Evolutionary conservation across 2,329 filamentous ascomycete species (phyloP), one percentile per base, ranked within the genome.

Genomic region (Cryphonectria japonica): DNA sequence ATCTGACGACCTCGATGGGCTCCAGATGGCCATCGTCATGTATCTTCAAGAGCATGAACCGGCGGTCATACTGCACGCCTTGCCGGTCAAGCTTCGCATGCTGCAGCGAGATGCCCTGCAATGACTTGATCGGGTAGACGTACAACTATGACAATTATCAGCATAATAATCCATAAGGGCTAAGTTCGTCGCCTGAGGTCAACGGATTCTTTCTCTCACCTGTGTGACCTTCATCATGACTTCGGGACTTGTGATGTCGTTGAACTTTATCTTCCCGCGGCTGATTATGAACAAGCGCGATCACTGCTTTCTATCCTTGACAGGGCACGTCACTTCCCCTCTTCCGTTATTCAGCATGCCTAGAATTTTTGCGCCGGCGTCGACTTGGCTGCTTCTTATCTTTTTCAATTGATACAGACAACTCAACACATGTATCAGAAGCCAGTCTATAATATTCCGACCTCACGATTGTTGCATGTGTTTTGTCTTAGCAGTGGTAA

Each of bases 111-210:
- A 91, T 86, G 66, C 87, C 88, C 50, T 89, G 87, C n/a, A 93
- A 85, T 9, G 86, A 90, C 78, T 94, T 94, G 81, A 94, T 90
- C 59, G 92, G 91, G 78, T 94, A 93, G 64, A 92, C 85, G 79
- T 90, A 92, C 50, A 94, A 84, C 87, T 91, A 73, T 9, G 16
- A 0, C 9, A 50, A 69, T 72, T 69, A 75, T 68, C 22, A 59
- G 22, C 59, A 16, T n/a, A 34, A 22, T 22, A 9, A 32, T 1
- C 54, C 22, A 11, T 19, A 39, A 61, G 34, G 26, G 2, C 29
- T 9, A 9, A 6, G 7, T 19, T 61, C 22, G 65, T 50, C 16
- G 14, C 16, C 26, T 37, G 11, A n/a, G 19, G 13, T 14, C 3
- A 26, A 26, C 19, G n/a, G 14, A 4, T 9, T 19, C 7, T 39